These are phyloP conservation scores for Xerocomellus amylosporus DNA, from an alignment of 768 basidiomycete species.

Conservation along the genomic window DNA sequence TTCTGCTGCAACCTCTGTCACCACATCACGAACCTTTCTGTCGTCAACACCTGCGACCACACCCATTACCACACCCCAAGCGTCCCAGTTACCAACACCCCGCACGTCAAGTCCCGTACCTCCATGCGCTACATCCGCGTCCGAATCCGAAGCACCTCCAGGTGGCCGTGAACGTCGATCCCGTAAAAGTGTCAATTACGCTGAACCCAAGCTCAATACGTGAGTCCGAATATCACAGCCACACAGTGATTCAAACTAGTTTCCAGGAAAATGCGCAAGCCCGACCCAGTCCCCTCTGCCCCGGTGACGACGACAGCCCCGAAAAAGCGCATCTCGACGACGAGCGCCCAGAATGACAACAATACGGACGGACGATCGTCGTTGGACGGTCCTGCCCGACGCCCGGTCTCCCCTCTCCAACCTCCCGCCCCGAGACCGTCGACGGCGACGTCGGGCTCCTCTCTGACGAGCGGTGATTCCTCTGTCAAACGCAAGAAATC, in stretches of 20 bases:
- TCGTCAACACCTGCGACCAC: constrained; percentile 45
- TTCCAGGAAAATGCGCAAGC: constrained; percentile 85
- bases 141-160: constrained; percentile 31
- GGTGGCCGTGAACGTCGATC: constrained; percentile 50
- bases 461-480: constrained; percentile 21
- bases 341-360: constrained; percentile 36
- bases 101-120: constrained; percentile 47
- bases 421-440: constrained; percentile 37
- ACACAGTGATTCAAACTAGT: constrained; percentile 6
- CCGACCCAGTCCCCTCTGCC: constrained; percentile 50
- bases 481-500: constrained; percentile 53
- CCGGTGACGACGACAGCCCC: constrained; percentile 27
- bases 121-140: constrained; percentile 32
- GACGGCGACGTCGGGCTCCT: constrained; percentile 36
- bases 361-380: constrained; percentile 41
- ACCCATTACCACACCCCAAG: constrained; percentile 33
- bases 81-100: constrained; percentile 48
- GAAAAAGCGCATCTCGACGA: constrained; percentile 45
- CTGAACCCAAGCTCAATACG: constrained; percentile 89
- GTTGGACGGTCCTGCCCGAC: constrained; percentile 34
- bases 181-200: constrained; percentile 81
- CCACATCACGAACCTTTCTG: constrained; percentile 39
- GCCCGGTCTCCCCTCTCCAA: constrained; percentile 30
- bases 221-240: constrained; percentile 36
- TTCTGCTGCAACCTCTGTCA: constrained; percentile 35